These are phyloP conservation scores for Diutina neorugosa DNA, from an alignment of 1,139 yeast species.

Conservation along the genomic window DNA sequence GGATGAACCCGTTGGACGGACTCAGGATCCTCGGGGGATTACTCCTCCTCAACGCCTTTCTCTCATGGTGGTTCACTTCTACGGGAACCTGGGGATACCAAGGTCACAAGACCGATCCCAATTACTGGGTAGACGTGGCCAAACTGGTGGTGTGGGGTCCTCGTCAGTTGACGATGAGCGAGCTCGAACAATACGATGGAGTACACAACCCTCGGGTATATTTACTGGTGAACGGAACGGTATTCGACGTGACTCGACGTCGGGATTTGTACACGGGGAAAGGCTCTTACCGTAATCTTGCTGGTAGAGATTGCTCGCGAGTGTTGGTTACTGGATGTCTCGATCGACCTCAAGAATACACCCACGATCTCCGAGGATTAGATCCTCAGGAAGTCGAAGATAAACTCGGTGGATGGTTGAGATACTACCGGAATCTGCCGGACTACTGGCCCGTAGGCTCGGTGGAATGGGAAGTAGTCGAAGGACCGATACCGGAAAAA, in stretches of 20 bases:
- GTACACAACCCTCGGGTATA: constrained; percentile 42
- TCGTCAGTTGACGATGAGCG: constrained; percentile 28
- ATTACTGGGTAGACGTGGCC: constrained; percentile 17
- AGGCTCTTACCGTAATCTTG: constrained; percentile 48
- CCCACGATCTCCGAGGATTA: constrained; percentile 60
- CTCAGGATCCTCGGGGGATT: constrained; percentile 36
- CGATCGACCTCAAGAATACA: constrained; percentile 39
- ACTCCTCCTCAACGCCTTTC: constrained; percentile 31
- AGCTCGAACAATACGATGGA: constrained; percentile 46
- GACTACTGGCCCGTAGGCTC: constrained; percentile 57
- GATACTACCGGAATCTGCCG: constrained; percentile 31
- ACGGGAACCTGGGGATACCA: constrained; percentile 41
- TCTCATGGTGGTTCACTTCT: constrained; percentile 41
- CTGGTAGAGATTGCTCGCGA: constrained; percentile 63
- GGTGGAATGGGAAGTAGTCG: constrained; percentile 16
- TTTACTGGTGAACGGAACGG: constrained; percentile 52
- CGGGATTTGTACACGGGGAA: constrained; percentile 49
- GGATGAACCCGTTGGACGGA: constrained; percentile 19
- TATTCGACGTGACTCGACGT: constrained; percentile 57
- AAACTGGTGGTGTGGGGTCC: constrained; percentile 14
- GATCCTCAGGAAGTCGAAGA: constrained; percentile 19
- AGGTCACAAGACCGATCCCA: constrained; percentile 38
- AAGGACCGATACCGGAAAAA: not conserved
- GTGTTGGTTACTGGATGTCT: constrained; percentile 75
- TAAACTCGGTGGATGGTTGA: constrained; percentile 37